Evolutionary conservation across 352 stramenopile genomes (phyloP).

Genomic region (Pythium dissotocum): DNA sequence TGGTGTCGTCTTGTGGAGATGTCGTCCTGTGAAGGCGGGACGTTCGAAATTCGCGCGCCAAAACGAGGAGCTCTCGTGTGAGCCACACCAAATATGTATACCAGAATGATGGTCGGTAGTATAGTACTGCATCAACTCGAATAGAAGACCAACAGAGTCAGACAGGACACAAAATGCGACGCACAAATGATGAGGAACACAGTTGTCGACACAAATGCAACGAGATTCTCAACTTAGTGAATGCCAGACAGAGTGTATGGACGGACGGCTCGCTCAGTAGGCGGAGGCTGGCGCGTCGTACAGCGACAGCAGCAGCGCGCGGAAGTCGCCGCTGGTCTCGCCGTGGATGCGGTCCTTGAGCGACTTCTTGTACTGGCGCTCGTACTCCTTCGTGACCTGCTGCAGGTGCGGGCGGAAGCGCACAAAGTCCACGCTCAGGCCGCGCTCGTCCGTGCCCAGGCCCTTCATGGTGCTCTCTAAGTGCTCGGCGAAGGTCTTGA

Average conservation of each 20-base stretch:
- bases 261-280: not conserved
- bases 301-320: slow-evolving; percentile 34
- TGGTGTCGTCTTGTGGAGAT: not conserved
- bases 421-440: slow-evolving; percentile 31
- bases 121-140: not conserved
- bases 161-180: not conserved
- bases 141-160: not conserved
- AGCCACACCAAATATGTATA: slow-evolving; percentile 5
- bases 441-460: slow-evolving; percentile 43
- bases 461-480: slow-evolving; percentile 42
- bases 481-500: slow-evolving; percentile 35
- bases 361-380: slow-evolving; percentile 34
- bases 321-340: slow-evolving; percentile 39
- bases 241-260: not conserved
- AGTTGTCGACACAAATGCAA: no score
- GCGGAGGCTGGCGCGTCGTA: slow-evolving; percentile 28
- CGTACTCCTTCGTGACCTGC: slow-evolving; percentile 33
- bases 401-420: slow-evolving; percentile 33
- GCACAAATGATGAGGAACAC: not conserved
- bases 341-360: slow-evolving; percentile 44
- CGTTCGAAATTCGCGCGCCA: slow-evolving; percentile 17
- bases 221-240: not conserved
- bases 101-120: not conserved
- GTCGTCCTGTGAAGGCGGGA: not conserved
- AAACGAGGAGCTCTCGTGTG: slow-evolving; percentile 16